Percentiles rank a stretch among this genome's conserved stretches.
Evolutionary conservation across 2,329 filamentous ascomycete genomes (phyloP).

Genomic region (Kalaharituber pfeilii): DNA sequence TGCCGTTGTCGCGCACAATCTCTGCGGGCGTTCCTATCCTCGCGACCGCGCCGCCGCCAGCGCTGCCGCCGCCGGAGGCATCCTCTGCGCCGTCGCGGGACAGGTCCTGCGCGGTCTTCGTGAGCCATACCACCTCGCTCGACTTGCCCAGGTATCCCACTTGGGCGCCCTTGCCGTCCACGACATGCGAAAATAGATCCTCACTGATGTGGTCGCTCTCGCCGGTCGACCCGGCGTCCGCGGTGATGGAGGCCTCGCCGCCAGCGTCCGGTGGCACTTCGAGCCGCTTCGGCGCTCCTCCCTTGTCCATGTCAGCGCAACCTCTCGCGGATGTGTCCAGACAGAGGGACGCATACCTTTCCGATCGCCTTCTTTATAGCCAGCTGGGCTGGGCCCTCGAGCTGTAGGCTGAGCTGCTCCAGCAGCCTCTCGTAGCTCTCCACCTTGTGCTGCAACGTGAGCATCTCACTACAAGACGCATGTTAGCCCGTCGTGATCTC

Average conservation of each 20-base stretch:
- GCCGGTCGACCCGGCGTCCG: conserved; percentile 17
- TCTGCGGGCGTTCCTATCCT: neutral
- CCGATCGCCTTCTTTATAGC: conserved; percentile 18
- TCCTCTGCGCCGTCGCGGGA: conserved; percentile 5
- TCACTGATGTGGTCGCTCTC: conserved; percentile 15
- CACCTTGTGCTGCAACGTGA: conserved; percentile 17
- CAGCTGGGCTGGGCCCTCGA: conserved; percentile 20
- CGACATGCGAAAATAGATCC: neutral
- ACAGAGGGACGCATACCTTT: conserved; percentile 9
- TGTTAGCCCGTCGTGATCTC: too few species aligned
- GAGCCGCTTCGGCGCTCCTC: too few species aligned
- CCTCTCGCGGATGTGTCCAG: too few species aligned
- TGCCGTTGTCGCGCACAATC: neutral
- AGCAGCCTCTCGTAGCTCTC: conserved; percentile 20
- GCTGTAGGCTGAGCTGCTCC: conserved; percentile 15
- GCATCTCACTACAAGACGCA: conserved; percentile 15
- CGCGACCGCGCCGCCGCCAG: neutral
- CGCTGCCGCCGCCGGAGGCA: neutral
- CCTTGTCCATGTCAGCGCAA: too few species aligned
- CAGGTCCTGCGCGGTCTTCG: neutral
- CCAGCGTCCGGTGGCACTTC: conserved; percentile 5
- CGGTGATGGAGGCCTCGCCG: conserved; percentile 17
- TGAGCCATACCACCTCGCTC: neutral
- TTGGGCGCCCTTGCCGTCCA: neutral
- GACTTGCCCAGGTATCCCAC: neutral